Base-by-base conservation (phyloP, 176 grass and related monocot genomes). In the Cenchrus americanus region DNA sequence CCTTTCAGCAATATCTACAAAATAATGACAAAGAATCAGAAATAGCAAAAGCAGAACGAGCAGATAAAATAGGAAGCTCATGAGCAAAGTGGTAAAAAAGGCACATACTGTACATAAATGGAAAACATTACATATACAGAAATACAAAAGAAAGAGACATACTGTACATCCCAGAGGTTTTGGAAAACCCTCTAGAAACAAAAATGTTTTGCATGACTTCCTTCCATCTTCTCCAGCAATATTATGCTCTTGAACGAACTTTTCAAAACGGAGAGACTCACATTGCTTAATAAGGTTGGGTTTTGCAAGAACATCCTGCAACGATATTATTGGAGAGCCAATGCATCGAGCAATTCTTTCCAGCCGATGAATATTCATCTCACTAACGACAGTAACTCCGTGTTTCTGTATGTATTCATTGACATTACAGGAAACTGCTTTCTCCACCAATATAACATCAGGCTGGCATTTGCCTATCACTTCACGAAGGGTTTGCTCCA, bases 1-100 rank as follows among this genome's bases (percentile, higher is more conserved):
- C 96, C 96, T 93, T 90, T 98, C 75, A 98, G 87, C 80, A 98
- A 66, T 95, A 98, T 95, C 96, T 98, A 85, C 79, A 87, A 89
- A 53, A 72, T 19, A 77, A 83, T 41, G 14, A 73, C 66, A 84
- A 48, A 44, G 50, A 71, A 71, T 49, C 22, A 71, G 69, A 26
- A 17, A 12, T 27, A 48, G 21, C 2, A 71, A 71, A 71, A 70
- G 44, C 42, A 70, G 67, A 70, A 69, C n/a, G 41, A 71, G n/a
- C 43, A 26, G 12, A 71, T 15, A 49, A 69, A 43, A 69, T 42
- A 69, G 19, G 19, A 44, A n/a, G 44, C 10, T 49, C 5, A 49
- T 15, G 44, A 49, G 44, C 21, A 71, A 71, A 71, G 23, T 14
- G 2, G 7, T 23, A n/a, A 43, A 14, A 6, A 10, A 60, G 18